Evolutionary conservation across 306 rosid species (phyloP).

Genomic region (Citrullus mucosospermus): DNA sequence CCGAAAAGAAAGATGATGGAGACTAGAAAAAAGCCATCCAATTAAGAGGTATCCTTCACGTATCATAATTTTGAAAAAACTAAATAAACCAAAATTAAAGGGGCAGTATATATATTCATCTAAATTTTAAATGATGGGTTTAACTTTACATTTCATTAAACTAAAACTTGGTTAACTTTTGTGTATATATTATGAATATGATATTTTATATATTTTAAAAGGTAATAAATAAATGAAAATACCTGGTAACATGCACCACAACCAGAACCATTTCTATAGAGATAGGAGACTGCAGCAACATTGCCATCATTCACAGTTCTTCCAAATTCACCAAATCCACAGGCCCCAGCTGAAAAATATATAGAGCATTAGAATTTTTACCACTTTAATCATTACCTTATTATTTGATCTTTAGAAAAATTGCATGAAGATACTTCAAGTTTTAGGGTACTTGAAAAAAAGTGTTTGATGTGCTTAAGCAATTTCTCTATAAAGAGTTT

Average conservation of each 20-base stretch:
- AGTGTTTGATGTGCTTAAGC: background rate
- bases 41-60: no score
- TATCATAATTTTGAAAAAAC: no score
- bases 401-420: background rate
- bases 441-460: background rate
- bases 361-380: background rate
- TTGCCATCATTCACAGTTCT: slow-evolving; percentile 57
- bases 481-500: no score
- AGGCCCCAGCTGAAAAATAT: slow-evolving; percentile 55
- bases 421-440: background rate
- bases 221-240: background rate
- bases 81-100: background rate
- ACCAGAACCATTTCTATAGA: slow-evolving; percentile 58
- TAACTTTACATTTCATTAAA: background rate
- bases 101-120: background rate
- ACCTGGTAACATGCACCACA: slow-evolving; percentile 92
- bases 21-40: no score
- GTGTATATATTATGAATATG: no score
- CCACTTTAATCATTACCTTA: background rate
- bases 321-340: slow-evolving; percentile 79
- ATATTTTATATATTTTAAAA: background rate
- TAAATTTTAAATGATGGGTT: background rate
- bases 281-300: slow-evolving; percentile 63
- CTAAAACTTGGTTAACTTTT: no score
- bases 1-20: no score